Percentiles rank a stretch among this genome's conserved stretches.
Evolutionary conservation across 768 basidiomycete species (phyloP).

Genomic region (Auriculariales sp.): DNA sequence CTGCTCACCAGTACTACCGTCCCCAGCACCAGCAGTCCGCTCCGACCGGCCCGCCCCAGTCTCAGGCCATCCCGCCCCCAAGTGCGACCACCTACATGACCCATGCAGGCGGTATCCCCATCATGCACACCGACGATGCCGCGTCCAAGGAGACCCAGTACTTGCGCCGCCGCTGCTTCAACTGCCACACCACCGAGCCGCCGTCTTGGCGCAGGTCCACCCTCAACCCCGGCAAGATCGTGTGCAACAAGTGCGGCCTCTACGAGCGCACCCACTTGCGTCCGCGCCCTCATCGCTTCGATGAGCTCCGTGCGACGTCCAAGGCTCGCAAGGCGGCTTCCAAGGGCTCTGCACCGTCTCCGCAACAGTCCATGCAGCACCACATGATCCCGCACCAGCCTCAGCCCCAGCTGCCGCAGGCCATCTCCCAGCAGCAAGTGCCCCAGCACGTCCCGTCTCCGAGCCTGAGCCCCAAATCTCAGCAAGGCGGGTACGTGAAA

Average conservation of each 20-base stretch:
- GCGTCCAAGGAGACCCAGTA: constrained; percentile 85
- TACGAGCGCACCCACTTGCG: constrained; percentile 83
- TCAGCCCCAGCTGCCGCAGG: neutral
- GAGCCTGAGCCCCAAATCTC: neutral
- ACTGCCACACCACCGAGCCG: constrained; percentile 85
- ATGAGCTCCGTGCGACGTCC: constrained; percentile 76
- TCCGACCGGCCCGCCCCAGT: constrained; percentile 16
- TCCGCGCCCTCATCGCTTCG: constrained; percentile 70
- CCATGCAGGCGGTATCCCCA: constrained; percentile 37
- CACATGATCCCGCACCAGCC: neutral
- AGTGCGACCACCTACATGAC: constrained; percentile 22
- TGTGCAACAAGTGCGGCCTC: constrained; percentile 82
- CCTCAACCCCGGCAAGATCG: constrained; percentile 82
- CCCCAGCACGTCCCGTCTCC: constrained; percentile 3
- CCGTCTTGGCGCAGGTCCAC: constrained; percentile 80
- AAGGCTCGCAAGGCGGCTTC: constrained; percentile 53
- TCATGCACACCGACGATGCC: constrained; percentile 84
- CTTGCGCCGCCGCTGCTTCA: constrained; percentile 75
- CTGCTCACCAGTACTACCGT: constrained; percentile 50
- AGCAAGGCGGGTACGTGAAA: constrained; percentile 30
- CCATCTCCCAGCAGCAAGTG: constrained; percentile 21
- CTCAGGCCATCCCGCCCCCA: constrained; percentile 15
- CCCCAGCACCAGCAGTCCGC: constrained; percentile 16
- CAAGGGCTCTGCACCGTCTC: constrained; percentile 10
- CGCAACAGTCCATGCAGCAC: neutral